These are phyloP conservation scores for Penicillium cosmopolitanum DNA, from an alignment of 495 filamentous ascomycete genomes.

Conservation along the genomic window DNA sequence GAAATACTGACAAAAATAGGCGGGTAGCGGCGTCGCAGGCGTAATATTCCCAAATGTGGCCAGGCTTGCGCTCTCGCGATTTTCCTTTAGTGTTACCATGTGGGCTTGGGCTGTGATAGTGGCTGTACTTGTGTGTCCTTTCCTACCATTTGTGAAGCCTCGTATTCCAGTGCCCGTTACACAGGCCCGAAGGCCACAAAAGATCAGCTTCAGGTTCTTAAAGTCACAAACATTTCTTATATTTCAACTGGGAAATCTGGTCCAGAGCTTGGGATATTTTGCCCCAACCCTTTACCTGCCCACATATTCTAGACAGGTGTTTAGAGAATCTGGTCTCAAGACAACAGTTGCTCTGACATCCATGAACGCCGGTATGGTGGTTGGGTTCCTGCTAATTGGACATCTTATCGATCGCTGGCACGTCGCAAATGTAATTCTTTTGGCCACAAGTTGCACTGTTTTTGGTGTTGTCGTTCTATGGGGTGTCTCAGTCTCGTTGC, in stretches of 20 bases:
- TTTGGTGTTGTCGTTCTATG: constrained; percentile 64
- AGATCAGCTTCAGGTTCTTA: constrained; percentile 46
- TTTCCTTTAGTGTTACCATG: constrained; percentile 56
- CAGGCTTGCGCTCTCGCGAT: constrained; percentile 46
- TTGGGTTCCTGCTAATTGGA: constrained; percentile 61
- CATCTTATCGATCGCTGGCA: constrained; percentile 56
- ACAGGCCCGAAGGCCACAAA: background rate
- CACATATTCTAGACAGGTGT: constrained; percentile 50
- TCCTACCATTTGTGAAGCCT: constrained; percentile 54
- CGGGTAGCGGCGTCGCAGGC: constrained; percentile 44
- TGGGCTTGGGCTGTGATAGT: constrained; percentile 48
- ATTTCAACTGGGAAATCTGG: constrained; percentile 54
- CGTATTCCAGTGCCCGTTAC: constrained; percentile 2
- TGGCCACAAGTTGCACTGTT: constrained; percentile 56
- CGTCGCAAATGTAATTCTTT: constrained; percentile 57
- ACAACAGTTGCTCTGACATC: constrained; percentile 50
- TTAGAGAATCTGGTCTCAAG: constrained; percentile 29
- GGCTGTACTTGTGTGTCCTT: constrained; percentile 49
- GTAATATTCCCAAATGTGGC: constrained; percentile 52
- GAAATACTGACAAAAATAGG: too few species aligned
- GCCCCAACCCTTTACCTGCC: constrained; percentile 63
- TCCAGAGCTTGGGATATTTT: constrained; percentile 63
- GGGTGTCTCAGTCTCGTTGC: constrained; percentile 57
- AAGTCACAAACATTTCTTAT: constrained; percentile 47
- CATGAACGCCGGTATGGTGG: constrained; percentile 53